Evolutionary conservation across 2,329 filamentous ascomycete species (phyloP), one percentile per base, ranked within the genome.

Genomic region (Cordyceps fumosorosea): DNA sequence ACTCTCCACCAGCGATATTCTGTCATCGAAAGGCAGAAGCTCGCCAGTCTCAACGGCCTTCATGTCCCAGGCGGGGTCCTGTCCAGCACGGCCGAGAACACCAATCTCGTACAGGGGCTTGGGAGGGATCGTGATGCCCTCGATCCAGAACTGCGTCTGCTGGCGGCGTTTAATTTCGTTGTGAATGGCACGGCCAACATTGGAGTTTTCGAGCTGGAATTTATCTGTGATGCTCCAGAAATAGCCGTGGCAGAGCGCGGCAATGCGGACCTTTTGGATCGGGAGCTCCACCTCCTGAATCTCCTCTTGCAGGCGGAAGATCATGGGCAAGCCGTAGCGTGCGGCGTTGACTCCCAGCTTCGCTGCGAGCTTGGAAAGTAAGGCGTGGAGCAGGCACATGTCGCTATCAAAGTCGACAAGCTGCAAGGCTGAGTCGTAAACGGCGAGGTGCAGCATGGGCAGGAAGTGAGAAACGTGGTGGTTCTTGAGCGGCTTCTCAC

Each of bases 341-440:
- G 84, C 84, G 18, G 91, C 89, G 71, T 97, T 96, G 56, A 96
- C 85, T 4, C 93, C 93, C 0, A 97, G 81, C 62, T 86, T 87
- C 63, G 85, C 81, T 10, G 91, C 83, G n/a, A 96, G 80, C 61
- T 84, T 90, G 12, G 85, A 80, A 44, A 96, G 81, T 12, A 97
- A 80, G 3, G 91, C 79, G 70, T 96, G 91, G 10, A 96, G 78
- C 16, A 96, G 76, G 32, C 91, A 77, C 34, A 96, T 82, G 67
- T 96, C 91, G 0, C 85, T 80, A 65, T 95, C 89, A 51, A 83
- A 87, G 29, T 88, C 83, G 24, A 90, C 81, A 66, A 81, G 86
- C 68, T 95, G 89, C 24, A 93, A 76, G 8, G 90, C 89, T 67
- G 90, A 90, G 72, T 98, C 93, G 73, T 96, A 97, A n/a, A 95